Conservation (phyloP, 2,329 filamentous ascomycete species). For the Ceratocystis huliohia region DNA sequence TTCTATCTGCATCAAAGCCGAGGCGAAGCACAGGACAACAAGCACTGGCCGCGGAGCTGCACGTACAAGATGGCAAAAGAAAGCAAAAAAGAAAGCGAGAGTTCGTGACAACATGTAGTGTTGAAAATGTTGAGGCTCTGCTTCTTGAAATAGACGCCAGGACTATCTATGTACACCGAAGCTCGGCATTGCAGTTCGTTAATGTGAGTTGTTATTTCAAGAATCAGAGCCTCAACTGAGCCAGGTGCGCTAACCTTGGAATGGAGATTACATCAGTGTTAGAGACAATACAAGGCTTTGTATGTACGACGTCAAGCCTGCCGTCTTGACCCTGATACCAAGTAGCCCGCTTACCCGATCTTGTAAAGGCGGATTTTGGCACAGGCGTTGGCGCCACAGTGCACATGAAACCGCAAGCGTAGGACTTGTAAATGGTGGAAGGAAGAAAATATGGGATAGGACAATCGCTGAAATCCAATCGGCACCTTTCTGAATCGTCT, state of each 20-base stretch:
- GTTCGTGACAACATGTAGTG: neutral
- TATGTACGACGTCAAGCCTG: neutral
- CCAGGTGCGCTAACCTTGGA: too few relatives aligned
- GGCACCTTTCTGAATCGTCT: neutral
- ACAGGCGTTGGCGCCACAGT: neutral
- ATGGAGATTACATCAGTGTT: too few relatives aligned
- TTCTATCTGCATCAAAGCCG: neutral
- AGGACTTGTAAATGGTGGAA: neutral
- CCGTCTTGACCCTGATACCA: neutral
- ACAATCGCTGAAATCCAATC: neutral
- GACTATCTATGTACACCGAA: too few relatives aligned
- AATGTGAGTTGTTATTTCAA: neutral
- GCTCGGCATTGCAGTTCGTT: neutral
- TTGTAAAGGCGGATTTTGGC: neutral
- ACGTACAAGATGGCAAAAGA: neutral
- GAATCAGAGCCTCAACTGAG: neutral
- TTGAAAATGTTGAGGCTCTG: neutral
- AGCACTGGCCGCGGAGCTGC: neutral
- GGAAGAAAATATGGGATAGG: neutral
- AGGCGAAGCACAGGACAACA: neutral
- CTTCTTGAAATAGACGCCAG: neutral
- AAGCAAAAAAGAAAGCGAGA: too few relatives aligned
- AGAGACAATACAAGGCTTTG: neutral
- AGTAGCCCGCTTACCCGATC: neutral
- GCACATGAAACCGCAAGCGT: conserved; percentile 1